Evolutionary conservation across 139 green algal species (phyloP).

Genomic region (Ulvella scutata): DNA sequence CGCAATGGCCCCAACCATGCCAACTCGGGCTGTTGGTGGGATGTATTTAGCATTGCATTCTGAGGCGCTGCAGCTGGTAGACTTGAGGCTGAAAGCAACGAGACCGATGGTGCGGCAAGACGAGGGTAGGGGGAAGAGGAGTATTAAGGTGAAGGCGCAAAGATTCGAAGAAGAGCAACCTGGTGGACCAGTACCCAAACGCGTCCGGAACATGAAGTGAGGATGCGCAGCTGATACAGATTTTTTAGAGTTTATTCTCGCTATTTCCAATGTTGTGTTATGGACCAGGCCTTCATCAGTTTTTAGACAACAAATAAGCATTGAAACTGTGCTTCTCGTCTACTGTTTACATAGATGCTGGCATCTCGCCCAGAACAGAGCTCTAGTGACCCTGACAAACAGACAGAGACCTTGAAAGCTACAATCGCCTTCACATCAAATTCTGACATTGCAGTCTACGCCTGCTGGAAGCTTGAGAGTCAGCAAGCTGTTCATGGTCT

Average conservation of each 20-base stretch:
- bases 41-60: neutral
- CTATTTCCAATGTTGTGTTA: no score
- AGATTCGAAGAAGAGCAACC: neutral
- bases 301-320: no score
- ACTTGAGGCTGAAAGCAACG: neutral
- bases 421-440: no score
- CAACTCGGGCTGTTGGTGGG: neutral
- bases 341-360: no score
- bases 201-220: no score
- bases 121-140: neutral
- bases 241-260: no score
- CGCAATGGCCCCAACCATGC: neutral
- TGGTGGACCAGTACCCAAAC: neutral
- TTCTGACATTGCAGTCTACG: slow-evolving; percentile 30
- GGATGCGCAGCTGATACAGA: no score
- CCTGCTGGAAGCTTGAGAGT: slow-evolving; percentile 65
- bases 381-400: no score
- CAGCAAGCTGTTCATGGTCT: slow-evolving; percentile 79
- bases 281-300: no score
- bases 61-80: neutral
- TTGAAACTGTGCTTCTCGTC: no score
- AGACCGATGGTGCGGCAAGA: neutral
- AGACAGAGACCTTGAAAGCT: no score
- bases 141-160: neutral
- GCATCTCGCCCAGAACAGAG: no score